Base-by-base conservation (phyloP, 257 asterid species). In the Verbascum thapsus region DNA sequence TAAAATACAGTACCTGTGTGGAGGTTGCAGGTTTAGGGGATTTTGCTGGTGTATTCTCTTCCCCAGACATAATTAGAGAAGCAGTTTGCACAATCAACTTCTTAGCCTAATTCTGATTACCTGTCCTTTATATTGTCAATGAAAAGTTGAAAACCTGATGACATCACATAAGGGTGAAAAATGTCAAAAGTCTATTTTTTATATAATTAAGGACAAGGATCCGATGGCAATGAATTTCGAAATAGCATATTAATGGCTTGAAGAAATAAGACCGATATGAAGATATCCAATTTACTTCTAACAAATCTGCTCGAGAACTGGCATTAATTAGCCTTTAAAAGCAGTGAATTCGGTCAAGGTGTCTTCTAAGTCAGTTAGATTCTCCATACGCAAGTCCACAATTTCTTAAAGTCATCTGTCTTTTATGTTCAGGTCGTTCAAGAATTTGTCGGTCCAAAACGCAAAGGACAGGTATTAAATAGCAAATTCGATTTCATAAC, bases 21-120 rank as follows among this genome's bases (percentile, higher is more conserved):
- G 84, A 64, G 43, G 95, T 41, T 42, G 83, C 59, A 58, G 87
- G 75, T 73, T 84, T 88, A 74, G 95, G 79, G 62, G 94, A 47
- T 75, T 80, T 91, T 23, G 79, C 63, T 10, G 96, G 83, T 22
- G 85, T 81, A 76, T 74, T 71, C 72, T 80, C 94, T 66, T 91
- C 91, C 67, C 95, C 84, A 58, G 96, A 68, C 69, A 88, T 94
- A 96, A 91, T 91, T 59, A 63, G 65, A 75, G 61, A 63, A 78
- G 74, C n/a, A n/a, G n/a, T n/a, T n/a, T n/a, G n/a, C n/a, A n/a
- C n/a, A 48, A 56, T 69, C 67, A 61, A 40, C 62, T 58, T 65
- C 71, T 59, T 26, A 71, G 59, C 56, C 45, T 35, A 16, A 61
- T 32, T 37, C 53, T 34, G 71, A 63, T 18, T 19, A 61, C 58